Evolutionary conservation across 1,139 yeast genomes (phyloP), one percentile per base, ranked within the genome.

Genomic region (Pichia sp.): DNA sequence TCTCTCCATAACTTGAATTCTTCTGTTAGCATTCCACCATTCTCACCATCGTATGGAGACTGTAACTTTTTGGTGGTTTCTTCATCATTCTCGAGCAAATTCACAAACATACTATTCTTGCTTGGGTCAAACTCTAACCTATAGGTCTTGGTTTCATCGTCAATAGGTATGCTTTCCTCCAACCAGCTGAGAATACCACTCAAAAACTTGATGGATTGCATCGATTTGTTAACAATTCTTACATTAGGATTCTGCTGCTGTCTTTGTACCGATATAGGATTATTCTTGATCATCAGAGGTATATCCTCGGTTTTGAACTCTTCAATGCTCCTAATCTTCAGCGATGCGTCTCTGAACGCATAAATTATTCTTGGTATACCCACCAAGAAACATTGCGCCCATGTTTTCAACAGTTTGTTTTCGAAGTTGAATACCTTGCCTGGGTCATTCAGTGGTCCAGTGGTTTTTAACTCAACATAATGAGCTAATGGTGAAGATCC

Each of bases 301-400:
- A 93, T 76, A 61, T 88, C 87, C 48, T 87, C 93, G 0, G 96
- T 87, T 52, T 80, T 75, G 68, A 75, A 90, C 56, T 85, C 82
- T 69, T 93, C 98, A 2, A 90, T 82, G 3, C 85, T 72, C 59
- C 78, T 75, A 55, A 95, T 72, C 31, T 78, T 69, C 51, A 87
- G 77, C 45, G 79, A 72, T 32, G 87, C 87, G 67, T 90, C 96
- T 59, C 97, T 77, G 70, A 87, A 93, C 0, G 97, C 99, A 66
- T 89, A 88, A 1, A 88, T 80, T 4, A 93, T 77, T 58, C 80
- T 81, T 10, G 86, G 84, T 16, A 92, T 79, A 4, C 99, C 99
- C 53, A 90, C 76, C 45, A 95, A 72, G 68, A 92, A 95, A 59
- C 96, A 85, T 72, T 92, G 98, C 3, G 96, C 90, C 99, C 99